phyloP scores from a whole-genome alignment of 2,329 filamentous ascomycete genomes.

The Capronia americana region DNA sequence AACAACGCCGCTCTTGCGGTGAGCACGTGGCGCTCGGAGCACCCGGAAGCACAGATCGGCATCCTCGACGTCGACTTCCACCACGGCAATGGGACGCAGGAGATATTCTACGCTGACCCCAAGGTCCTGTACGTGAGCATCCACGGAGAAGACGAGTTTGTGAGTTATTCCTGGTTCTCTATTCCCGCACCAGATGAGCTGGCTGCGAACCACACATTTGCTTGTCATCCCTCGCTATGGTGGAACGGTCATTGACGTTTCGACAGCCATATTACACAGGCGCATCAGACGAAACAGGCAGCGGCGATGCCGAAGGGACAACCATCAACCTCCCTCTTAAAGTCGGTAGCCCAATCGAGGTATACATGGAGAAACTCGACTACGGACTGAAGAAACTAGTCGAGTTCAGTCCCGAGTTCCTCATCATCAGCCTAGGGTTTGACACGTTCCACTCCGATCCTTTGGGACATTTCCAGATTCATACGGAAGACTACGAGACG shows the following conservation, averaged over 20 bases:
- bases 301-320: slow-evolving; percentile 27
- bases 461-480: slow-evolving; percentile 38
- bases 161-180: neutral
- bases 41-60: slow-evolving; percentile 28
- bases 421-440: slow-evolving; percentile 39
- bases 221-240: neutral
- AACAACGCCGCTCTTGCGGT: slow-evolving; percentile 39
- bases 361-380: slow-evolving; percentile 35
- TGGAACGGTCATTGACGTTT: neutral
- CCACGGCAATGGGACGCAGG: slow-evolving; percentile 40
- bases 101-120: slow-evolving; percentile 42
- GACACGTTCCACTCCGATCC: slow-evolving; percentile 40
- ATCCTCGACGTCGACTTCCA: slow-evolving; percentile 41
- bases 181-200: neutral
- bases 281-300: slow-evolving; percentile 30
- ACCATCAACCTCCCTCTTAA: slow-evolving; percentile 39
- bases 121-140: slow-evolving; percentile 45
- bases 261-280: slow-evolving; percentile 41
- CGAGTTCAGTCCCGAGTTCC: slow-evolving; percentile 32
- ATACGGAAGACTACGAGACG: slow-evolving; percentile 37
- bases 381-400: slow-evolving; percentile 27
- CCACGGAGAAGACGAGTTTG: slow-evolving; percentile 46
- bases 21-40: slow-evolving; percentile 27
- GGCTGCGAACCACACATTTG: neutral
- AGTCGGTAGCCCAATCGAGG: slow-evolving; percentile 33